Conservation (phyloP, 1,139 yeast genomes). For the Debaryomyces nepalensis region DNA sequence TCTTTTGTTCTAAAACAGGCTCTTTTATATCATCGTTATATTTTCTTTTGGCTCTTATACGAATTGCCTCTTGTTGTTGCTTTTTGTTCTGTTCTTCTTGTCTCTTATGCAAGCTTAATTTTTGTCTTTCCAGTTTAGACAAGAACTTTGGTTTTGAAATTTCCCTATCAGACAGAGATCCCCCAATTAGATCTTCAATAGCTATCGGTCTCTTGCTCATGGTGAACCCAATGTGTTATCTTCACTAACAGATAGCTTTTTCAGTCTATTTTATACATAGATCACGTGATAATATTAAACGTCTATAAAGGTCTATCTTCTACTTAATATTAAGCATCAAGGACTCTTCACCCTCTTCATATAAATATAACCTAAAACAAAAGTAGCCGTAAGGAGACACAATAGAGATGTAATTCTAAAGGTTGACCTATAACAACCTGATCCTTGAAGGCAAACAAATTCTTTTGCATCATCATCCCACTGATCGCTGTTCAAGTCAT, state of each 20-base stretch:
- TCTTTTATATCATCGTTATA: constrained; percentile 15
- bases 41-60: constrained; percentile 9
- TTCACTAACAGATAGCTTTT: no score
- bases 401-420: constrained; percentile 39
- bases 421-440: constrained; percentile 43
- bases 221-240: background rate
- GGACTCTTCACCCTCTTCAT: background rate
- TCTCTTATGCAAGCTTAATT: constrained; percentile 30
- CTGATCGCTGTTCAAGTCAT: constrained; percentile 38
- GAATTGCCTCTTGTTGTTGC: constrained; percentile 12
- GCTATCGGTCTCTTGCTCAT: constrained; percentile 41
- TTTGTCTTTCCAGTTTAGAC: constrained; percentile 51
- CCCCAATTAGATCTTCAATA: constrained; percentile 47
- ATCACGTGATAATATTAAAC: constrained; percentile 9
- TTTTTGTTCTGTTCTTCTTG: constrained; percentile 23
- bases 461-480: constrained; percentile 27
- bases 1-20: constrained; percentile 6
- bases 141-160: constrained; percentile 48
- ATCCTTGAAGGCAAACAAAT: constrained; percentile 43
- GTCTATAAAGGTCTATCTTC: no score
- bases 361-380: constrained; percentile 32
- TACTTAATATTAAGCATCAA: no score
- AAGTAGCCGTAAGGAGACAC: constrained; percentile 29
- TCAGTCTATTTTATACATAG: background rate
- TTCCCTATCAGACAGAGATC: constrained; percentile 18